A percentile compares a stretch with the other conserved stretches of the same genome.
phyloP scores from a whole-genome alignment of 345 rosid genomes.

The Eucalyptus virginea region DNA sequence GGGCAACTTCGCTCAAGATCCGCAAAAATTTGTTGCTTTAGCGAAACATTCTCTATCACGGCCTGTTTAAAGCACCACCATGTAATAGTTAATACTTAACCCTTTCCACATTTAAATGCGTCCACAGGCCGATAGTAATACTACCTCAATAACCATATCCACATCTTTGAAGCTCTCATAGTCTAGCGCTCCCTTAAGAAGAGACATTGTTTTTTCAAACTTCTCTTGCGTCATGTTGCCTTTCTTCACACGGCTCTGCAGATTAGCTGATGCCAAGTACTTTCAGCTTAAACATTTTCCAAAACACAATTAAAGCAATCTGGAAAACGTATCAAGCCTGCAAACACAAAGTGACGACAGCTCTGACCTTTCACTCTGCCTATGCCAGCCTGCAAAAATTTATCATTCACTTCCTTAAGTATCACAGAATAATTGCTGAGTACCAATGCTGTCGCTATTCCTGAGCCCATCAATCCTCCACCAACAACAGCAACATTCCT shows the following conservation, averaged over 20 bases:
- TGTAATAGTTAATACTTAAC: not conserved
- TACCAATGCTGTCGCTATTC: conserved; percentile 87
- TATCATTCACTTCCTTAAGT: conserved; percentile 83
- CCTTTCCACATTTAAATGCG: not conserved
- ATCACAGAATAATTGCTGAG: conserved; percentile 76
- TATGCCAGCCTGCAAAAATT: conserved; percentile 81
- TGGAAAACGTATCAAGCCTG: not conserved
- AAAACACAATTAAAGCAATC: not conserved
- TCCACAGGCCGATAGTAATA: not conserved
- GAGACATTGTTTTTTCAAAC: conserved; percentile 70
- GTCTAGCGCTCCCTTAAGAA: conserved; percentile 70
- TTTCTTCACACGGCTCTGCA: conserved; percentile 84
- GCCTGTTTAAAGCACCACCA: conserved; percentile 46
- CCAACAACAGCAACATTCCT: conserved; percentile 86
- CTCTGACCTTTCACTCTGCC: conserved; percentile 69
- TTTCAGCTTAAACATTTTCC: not conserved
- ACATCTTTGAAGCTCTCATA: conserved; percentile 82
- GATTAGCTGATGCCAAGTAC: conserved; percentile 48
- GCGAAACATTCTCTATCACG: conserved; percentile 72
- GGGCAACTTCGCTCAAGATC: conserved; percentile 92
- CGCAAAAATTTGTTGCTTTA: conserved; percentile 94
- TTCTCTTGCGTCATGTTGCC: conserved; percentile 71
- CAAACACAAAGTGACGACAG: not conserved
- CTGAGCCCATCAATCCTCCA: conserved; percentile 98
- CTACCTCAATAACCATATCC: conserved; percentile 96